Evolutionary conservation across 2,329 filamentous ascomycete genomes (phyloP), one percentile per base, ranked within the genome.

Genomic region (Fusarium sp.): DNA sequence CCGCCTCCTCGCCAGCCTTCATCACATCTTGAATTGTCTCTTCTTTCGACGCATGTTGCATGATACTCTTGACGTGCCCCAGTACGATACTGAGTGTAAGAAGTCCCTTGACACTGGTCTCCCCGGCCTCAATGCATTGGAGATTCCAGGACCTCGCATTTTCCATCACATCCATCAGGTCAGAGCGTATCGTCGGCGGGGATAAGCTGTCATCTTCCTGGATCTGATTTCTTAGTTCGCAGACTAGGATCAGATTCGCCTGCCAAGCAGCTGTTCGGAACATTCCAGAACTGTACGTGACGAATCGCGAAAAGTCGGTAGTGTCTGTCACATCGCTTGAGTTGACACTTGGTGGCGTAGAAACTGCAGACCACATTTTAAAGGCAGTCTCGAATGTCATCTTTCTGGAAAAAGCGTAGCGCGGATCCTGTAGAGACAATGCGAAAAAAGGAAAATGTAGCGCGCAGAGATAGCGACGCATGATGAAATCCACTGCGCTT

Each of bases 41-140:
- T 0, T 80, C 72, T 7, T 75, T 75, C 0, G 60, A 59, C 0
- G 79, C 12, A 0, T 82, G 80, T 4, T 68, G 71, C 58, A 77
- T 72, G 2, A 85, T 71, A 0, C 76, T 81, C 5, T 83, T 75
- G 0, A 87, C 75, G 42, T 86, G 79, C 0, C 79, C 77, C 4
- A 39, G 8, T 1, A 72, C 21, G 6, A 73, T 19, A 1, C 44
- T 67, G 0, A 76, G 62, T 14, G 87, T 77, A 19, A 88, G 47
- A 39, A 82, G 82, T 0, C 83, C 83, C 64, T 88, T 88, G 20
- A 83, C 74, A 54, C 87, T 88, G 0, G 84, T 87, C 72, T 88
- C 84, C 3, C 84, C 86, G 0, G 77, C 78, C 44, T 78, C 66
- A n/a, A 87, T 76, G 10, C 74, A 77, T 7, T 68, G 63, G 43